Conservation (phyloP, 768 basidiomycete genomes). For the Auricularia sp. region DNA sequence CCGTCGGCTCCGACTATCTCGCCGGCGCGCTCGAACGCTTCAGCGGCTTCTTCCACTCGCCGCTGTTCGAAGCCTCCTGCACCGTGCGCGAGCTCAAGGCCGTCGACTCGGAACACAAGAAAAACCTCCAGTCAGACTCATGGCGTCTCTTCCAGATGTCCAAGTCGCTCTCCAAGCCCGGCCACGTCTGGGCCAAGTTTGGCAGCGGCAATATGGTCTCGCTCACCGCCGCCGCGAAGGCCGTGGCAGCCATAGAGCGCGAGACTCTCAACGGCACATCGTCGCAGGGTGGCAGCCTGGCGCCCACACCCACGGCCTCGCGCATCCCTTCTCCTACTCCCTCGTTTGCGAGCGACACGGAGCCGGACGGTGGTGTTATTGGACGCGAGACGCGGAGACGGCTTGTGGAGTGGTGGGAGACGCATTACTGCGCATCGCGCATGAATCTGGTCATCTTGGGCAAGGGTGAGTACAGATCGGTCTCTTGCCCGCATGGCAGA, state of each 20-base stretch:
- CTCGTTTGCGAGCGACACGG: conserved; percentile 31
- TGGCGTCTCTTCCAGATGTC: conserved; percentile 95
- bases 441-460: conserved; percentile 31
- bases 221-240: conserved; percentile 44
- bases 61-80: conserved; percentile 77
- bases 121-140: conserved; percentile 82
- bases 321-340: conserved; percentile 50
- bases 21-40: conserved; percentile 67
- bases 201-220: conserved; percentile 79
- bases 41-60: conserved; percentile 85
- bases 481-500: background rate
- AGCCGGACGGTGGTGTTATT: conserved; percentile 30
- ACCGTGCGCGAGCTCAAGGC: conserved; percentile 88
- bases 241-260: conserved; percentile 21
- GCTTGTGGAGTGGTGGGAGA: conserved; percentile 29
- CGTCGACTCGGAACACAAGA: conserved; percentile 94
- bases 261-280: conserved; percentile 21
- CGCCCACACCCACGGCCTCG: conserved; percentile 41
- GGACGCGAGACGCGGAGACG: conserved; percentile 25
- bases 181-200: conserved; percentile 86
- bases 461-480: conserved; percentile 14
- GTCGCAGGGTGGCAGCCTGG: conserved; percentile 16
- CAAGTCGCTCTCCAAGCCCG: conserved; percentile 70
- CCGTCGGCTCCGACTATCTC: conserved; percentile 53
- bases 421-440: conserved; percentile 27